Evolutionary conservation across 768 basidiomycete species (phyloP), one percentile per base, ranked within the genome.

Genomic region (Naganishia friedmannii): DNA sequence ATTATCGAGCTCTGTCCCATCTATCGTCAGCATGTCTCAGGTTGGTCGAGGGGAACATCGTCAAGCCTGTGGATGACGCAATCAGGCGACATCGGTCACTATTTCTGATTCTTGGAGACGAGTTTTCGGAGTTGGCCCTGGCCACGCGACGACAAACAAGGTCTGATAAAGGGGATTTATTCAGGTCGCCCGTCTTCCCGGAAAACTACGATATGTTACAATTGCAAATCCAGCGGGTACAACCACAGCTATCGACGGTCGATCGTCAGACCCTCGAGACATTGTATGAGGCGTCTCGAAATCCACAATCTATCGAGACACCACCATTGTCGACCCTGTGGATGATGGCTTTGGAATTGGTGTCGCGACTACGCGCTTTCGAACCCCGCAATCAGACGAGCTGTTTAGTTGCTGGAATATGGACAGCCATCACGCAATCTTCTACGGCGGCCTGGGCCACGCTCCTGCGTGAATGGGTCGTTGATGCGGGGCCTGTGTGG

Each of bases 301-400:
- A 26, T 34, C 13, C 37, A 39, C 39, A 34, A 13, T 4, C 21
- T 9, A 42, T 42, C 21, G 60, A 63, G 23, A 42, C 42, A n/a
- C n/a, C n/a, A n/a, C n/a, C n/a, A 29, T 9, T 63, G 19, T 63
- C 60, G 39, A 46, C 60, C 9, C 10, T 63, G 32, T 63, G 60
- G 60, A 63, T 42, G 23, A 28, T 63, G 28, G 7, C 60, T 1
- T 46, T 63, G 39, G 60, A 63, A 63, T 23, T 63, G 60, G 39
- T 46, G 10, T 29, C 60, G 17, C 60, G 60, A 23, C 39, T 63
- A 23, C 57, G 34, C n/a, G 60, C n/a, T 28, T 29, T 29, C 21
- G 23, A 31, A 26, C 26, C 60, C n/a, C 46, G 23, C 13, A 3
- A 21, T 26, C 23, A 63, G 13, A 29, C 42, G 39, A 42, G 26